phyloP scores from a whole-genome alignment of 257 asterid genomes.

The Cordia subcordata region DNA sequence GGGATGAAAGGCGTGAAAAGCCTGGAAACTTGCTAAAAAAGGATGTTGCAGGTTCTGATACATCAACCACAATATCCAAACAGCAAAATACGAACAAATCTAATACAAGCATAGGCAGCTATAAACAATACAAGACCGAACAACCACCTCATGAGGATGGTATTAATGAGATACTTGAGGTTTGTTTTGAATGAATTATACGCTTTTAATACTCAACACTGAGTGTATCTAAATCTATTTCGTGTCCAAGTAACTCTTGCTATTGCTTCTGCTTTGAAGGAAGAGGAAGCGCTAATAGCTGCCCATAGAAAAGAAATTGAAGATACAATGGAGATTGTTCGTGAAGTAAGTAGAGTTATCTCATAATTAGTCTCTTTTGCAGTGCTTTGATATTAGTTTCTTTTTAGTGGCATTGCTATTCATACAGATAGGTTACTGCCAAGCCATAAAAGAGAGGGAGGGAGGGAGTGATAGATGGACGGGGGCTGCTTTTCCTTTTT shows the following conservation, averaged over 20 bases:
- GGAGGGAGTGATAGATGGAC: too few relatives aligned
- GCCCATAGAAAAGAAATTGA: constrained; percentile 95
- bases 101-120: constrained; percentile 30
- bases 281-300: constrained; percentile 89
- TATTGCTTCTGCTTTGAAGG: constrained; percentile 38
- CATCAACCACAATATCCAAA: constrained; percentile 39
- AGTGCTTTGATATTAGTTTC: not conserved
- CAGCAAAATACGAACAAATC: constrained; percentile 38
- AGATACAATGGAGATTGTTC: constrained; percentile 95
- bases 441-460: too few relatives aligned
- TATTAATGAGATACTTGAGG: constrained; percentile 90
- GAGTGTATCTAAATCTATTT: constrained; percentile 5
- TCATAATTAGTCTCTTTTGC: constrained; percentile 5
- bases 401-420: too few relatives aligned
- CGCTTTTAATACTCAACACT: not conserved
- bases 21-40: constrained; percentile 40
- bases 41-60: constrained; percentile 39
- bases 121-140: constrained; percentile 45
- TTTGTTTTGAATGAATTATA: constrained; percentile 22
- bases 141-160: constrained; percentile 52
- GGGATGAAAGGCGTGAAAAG: constrained; percentile 69
- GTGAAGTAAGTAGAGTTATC: constrained; percentile 63
- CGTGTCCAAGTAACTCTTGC: constrained; percentile 11
- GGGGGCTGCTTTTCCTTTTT: too few relatives aligned
- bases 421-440: too few relatives aligned